Evolutionary conservation across 2,329 filamentous ascomycete species (phyloP).

Genomic region (Diaporthe velutina): DNA sequence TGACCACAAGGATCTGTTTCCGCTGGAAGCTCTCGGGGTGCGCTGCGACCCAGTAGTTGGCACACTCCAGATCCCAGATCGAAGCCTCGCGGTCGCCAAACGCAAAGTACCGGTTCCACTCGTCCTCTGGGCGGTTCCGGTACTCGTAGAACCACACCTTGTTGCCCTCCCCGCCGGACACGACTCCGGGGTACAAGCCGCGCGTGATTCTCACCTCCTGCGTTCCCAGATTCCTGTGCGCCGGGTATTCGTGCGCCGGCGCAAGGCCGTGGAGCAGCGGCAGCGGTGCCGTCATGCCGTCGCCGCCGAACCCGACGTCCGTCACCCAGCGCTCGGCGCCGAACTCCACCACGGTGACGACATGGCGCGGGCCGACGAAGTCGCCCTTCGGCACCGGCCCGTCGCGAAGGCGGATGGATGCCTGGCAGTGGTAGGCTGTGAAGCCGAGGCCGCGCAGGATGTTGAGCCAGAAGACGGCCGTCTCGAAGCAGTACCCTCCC

Average conservation of each 20-base stretch:
- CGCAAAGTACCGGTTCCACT: slow-evolving; percentile 73
- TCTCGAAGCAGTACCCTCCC: slow-evolving; percentile 74
- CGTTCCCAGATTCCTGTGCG: slow-evolving; percentile 63
- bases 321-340: slow-evolving; percentile 61
- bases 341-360: slow-evolving; percentile 73
- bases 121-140: slow-evolving; percentile 57
- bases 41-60: slow-evolving; percentile 68
- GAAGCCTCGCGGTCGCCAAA: slow-evolving; percentile 77
- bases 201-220: slow-evolving; percentile 68
- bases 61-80: slow-evolving; percentile 69
- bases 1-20: slow-evolving; percentile 63
- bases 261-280: slow-evolving; percentile 52
- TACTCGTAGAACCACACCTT: slow-evolving; percentile 75
- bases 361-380: slow-evolving; percentile 62
- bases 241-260: slow-evolving; percentile 50
- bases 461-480: slow-evolving; percentile 63
- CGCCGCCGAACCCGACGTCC: slow-evolving; percentile 76
- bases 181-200: slow-evolving; percentile 57
- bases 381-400: slow-evolving; percentile 55
- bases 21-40: slow-evolving; percentile 65
- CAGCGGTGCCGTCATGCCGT: slow-evolving; percentile 70
- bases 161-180: slow-evolving; percentile 55
- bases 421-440: slow-evolving; percentile 59
- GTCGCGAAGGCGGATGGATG: slow-evolving; percentile 57
- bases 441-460: slow-evolving; percentile 46